Conservation (phyloP, 2,329 filamentous ascomycete species). For the Aspergillus sp. region DNA sequence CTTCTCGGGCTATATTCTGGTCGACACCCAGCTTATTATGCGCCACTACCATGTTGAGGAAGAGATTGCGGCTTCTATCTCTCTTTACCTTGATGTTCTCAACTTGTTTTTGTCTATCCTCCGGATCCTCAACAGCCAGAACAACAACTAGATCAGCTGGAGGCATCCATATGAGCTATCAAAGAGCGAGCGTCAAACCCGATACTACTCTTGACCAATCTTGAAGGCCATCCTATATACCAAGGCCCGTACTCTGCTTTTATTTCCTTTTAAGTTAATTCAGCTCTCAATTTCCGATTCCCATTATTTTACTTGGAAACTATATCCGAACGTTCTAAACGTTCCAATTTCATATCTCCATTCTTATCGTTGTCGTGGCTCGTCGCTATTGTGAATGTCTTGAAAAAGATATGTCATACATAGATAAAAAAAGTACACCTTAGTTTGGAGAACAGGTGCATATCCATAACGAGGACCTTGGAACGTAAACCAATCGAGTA, state of each 20-base stretch:
- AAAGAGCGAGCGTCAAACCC: not conserved
- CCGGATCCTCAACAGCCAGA: slow-evolving; percentile 93
- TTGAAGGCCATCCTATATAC: not conserved
- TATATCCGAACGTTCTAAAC: not conserved
- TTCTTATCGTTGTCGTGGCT: not conserved
- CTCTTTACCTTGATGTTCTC: slow-evolving; percentile 92
- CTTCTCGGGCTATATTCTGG: slow-evolving; percentile 92
- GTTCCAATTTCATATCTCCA: not conserved
- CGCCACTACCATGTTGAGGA: slow-evolving; percentile 96
- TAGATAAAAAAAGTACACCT: not conserved
- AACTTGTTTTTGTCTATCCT: slow-evolving; percentile 96
- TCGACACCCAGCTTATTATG: slow-evolving; percentile 95
- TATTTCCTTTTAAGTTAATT: not conserved
- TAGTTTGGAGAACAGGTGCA: not conserved
- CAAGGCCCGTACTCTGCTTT: not conserved
- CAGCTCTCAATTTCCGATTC: not conserved
- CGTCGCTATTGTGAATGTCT: not conserved
- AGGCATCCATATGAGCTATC: not conserved
- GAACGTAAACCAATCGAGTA: too few relatives aligned
- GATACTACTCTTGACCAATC: too few relatives aligned
- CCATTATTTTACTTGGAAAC: not conserved
- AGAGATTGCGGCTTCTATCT: slow-evolving; percentile 94
- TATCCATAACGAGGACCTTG: not conserved
- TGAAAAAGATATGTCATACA: not conserved
- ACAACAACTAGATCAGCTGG: slow-evolving; percentile 68